phyloP scores from a whole-genome alignment of 371 early-diverging fungal genomes.

The Umbelopsis sp. region DNA sequence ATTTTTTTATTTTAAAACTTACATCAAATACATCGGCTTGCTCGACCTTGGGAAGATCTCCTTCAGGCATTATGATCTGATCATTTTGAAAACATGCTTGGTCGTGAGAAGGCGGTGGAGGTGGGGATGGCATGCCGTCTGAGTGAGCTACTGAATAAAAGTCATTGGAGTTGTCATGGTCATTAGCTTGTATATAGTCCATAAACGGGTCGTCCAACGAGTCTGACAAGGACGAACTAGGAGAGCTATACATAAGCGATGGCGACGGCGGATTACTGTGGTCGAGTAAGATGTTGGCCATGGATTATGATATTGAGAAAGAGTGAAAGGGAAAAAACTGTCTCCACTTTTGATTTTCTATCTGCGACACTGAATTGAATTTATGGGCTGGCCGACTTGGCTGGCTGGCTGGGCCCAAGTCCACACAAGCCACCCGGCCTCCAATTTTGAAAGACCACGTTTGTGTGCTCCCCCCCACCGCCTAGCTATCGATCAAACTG shows the following conservation, averaged over 20 bases:
- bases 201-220: slow-evolving; percentile 14
- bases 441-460: too few species aligned
- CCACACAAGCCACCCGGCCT: too few species aligned
- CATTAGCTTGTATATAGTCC: slow-evolving; percentile 10
- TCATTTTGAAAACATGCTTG: slow-evolving; percentile 6
- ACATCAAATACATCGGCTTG: slow-evolving; percentile 13
- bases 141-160: slow-evolving; percentile 15
- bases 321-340: neutral
- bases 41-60: neutral
- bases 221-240: slow-evolving; percentile 10
- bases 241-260: slow-evolving; percentile 12
- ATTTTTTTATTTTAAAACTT: neutral
- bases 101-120: slow-evolving; percentile 5
- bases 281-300: slow-evolving; percentile 14
- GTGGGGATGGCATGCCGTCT: slow-evolving; percentile 12
- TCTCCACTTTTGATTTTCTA: neutral
- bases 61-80: slow-evolving; percentile 9
- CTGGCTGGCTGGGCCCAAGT: too few species aligned
- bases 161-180: slow-evolving; percentile 17
- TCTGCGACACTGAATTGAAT: neutral
- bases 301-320: neutral
- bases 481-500: slow-evolving; percentile 3
- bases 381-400: too few species aligned
- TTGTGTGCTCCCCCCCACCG: too few species aligned
- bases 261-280: slow-evolving; percentile 16